Conservation (phyloP, 225 moss, liverwort and hornwort genomes). For the Pseudisothecium myosuroides region DNA sequence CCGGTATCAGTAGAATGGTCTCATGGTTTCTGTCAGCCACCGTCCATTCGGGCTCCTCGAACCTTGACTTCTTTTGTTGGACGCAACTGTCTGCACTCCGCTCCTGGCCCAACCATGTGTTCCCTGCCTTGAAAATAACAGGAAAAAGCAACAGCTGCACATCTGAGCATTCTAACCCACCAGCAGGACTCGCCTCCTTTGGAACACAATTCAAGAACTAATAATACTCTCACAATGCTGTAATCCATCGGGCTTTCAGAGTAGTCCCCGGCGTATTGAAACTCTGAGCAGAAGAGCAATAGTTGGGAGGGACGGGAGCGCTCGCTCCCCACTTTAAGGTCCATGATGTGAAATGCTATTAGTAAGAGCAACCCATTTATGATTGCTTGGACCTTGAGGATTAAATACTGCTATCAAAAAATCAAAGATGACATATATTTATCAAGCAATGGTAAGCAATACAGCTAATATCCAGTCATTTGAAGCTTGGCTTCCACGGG, state of each 20-base stretch:
- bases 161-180: slow-evolving; percentile 8
- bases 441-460: neutral
- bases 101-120: slow-evolving; percentile 34
- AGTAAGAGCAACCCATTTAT: neutral
- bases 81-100: slow-evolving; percentile 24
- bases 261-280: neutral
- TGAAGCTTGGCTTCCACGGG: neutral
- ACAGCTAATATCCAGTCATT: neutral
- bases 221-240: neutral
- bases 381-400: neutral
- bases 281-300: neutral
- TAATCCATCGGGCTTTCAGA: neutral
- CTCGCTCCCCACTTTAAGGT: neutral
- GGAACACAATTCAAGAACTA: neutral
- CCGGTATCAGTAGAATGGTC: slow-evolving; percentile 42
- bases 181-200: neutral
- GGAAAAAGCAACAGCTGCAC: slow-evolving; percentile 13
- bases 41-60: slow-evolving; percentile 38
- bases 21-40: slow-evolving; percentile 55
- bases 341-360: neutral
- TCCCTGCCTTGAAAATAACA: slow-evolving; percentile 31
- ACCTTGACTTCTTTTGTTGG: slow-evolving; percentile 37
- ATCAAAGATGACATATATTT: neutral
- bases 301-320: neutral
- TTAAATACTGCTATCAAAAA: neutral